Conservation (phyloP, 352 stramenopile genomes). For the Phytophthora sansomeana region DNA sequence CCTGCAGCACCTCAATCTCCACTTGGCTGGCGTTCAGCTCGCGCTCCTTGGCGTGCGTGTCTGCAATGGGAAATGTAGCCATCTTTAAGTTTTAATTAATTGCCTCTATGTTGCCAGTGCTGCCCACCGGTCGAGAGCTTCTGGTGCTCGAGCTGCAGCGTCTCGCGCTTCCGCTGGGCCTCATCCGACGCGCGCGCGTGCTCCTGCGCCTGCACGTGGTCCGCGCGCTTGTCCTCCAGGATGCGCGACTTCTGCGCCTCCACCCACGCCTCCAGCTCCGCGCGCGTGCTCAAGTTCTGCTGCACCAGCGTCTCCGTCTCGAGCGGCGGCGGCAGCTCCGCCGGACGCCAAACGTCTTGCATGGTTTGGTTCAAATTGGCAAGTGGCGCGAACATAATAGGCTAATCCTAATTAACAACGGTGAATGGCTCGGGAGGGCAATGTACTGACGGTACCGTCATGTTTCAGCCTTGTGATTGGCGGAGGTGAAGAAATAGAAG, state of each 20-base stretch:
- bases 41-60: conserved; percentile 59
- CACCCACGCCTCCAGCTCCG: conserved; percentile 56
- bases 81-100: not conserved
- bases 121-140: conserved; percentile 40
- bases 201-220: conserved; percentile 55
- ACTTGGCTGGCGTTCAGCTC: conserved; percentile 61
- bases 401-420: no score
- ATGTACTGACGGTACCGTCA: no score
- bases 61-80: conserved; percentile 10
- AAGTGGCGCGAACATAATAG: not conserved
- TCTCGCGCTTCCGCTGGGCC: conserved; percentile 51
- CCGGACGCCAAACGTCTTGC: conserved; percentile 31
- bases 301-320: conserved; percentile 55
- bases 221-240: conserved; percentile 49
- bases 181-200: conserved; percentile 45
- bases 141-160: conserved; percentile 55
- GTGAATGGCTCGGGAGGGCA: no score
- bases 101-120: not conserved
- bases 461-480: no score
- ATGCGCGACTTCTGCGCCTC: conserved; percentile 51
- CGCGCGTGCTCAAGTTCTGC: conserved; percentile 52
- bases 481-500: no score
- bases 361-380: conserved; percentile 23
- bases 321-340: conserved; percentile 35
- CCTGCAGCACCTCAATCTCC: conserved; percentile 75